A percentile compares a stretch with the other conserved stretches of the same genome.
These are phyloP conservation scores for Cnidoscolus chayamansa DNA, from an alignment of 441 rosid species.

Conservation along the genomic window DNA sequence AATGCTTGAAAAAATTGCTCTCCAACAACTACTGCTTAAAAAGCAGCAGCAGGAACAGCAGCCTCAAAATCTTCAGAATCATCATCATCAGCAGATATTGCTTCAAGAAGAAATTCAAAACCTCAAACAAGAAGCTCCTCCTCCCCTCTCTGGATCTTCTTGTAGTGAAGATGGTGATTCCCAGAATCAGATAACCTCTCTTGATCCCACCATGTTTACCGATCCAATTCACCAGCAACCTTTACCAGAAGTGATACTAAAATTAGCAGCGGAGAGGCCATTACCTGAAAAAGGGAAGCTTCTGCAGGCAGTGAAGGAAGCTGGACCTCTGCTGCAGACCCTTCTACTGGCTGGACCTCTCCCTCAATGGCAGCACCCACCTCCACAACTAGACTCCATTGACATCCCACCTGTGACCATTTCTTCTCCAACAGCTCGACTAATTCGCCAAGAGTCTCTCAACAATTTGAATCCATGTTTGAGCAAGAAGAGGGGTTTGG, in stretches of 20 bases:
- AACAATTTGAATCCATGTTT: constrained; percentile 25
- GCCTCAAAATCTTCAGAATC: constrained; percentile 23
- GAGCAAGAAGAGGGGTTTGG: constrained; percentile 40
- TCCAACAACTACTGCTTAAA: constrained; percentile 26
- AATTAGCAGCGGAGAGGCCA: constrained; percentile 47
- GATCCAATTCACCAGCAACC: constrained; percentile 8
- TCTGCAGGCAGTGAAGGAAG: constrained; percentile 77
- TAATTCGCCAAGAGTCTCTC: constrained; percentile 44
- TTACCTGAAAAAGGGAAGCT: constrained; percentile 88
- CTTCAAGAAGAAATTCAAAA: constrained; percentile 12
- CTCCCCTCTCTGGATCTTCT: constrained; percentile 21
- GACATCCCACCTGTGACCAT: constrained; percentile 77
- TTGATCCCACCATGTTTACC: too few species aligned
- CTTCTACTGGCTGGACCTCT: constrained; percentile 83
- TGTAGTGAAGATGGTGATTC: constrained; percentile 37
- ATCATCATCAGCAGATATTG: constrained; percentile 9
- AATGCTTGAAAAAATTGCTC: constrained; percentile 37
- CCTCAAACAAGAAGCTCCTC: constrained; percentile 24
- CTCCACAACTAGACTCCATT: constrained; percentile 57
- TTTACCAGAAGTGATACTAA: constrained; percentile 28
- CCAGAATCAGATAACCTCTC: constrained; percentile 13
- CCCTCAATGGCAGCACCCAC: constrained; percentile 92
- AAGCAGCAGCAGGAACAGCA: constrained; percentile 27
- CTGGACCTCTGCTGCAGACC: constrained; percentile 81
- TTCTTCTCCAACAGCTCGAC: constrained; percentile 36